Evolutionary conservation across 371 early-diverging fungal species (phyloP).

Genomic region (Conidiobolus incongruus): DNA sequence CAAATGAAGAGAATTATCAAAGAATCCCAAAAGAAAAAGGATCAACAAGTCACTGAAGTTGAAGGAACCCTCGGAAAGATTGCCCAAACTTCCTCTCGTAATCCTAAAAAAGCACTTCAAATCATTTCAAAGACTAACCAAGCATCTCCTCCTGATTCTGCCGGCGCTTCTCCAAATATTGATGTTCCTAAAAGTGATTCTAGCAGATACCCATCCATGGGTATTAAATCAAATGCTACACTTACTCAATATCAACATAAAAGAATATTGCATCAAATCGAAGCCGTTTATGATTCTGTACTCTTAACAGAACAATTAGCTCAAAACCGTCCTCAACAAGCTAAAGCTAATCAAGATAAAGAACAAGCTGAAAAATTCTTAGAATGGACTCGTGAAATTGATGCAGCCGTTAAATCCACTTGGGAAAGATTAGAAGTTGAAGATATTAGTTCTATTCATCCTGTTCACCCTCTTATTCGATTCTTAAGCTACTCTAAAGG

Average conservation of each 20-base stretch:
- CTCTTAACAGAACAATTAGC: constrained; percentile 64
- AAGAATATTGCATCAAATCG: constrained; percentile 42
- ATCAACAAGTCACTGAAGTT: constrained; percentile 78
- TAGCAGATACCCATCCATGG: background rate
- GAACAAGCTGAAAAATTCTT: constrained; percentile 11
- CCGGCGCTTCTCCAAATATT: background rate
- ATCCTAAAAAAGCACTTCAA: constrained; percentile 72
- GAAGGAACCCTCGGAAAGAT: constrained; percentile 88
- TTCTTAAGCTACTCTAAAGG: constrained; percentile 34
- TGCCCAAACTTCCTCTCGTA: constrained; percentile 59
- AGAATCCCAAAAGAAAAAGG: constrained; percentile 11
- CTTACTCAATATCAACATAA: constrained; percentile 18
- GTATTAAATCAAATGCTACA: constrained; percentile 2
- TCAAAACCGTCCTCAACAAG: constrained; percentile 23
- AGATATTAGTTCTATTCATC: constrained; percentile 6
- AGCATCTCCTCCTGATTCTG: background rate
- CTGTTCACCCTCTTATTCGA: constrained; percentile 20
- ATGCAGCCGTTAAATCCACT: constrained; percentile 6
- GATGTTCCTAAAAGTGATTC: background rate
- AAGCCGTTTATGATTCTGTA: constrained; percentile 50
- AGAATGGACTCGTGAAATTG: background rate
- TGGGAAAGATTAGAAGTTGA: constrained; percentile 6
- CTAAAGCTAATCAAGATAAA: constrained; percentile 19
- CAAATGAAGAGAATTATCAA: constrained; percentile 31
- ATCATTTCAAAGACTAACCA: constrained; percentile 13